Conservation (phyloP, 2,329 filamentous ascomycete species). For the Fonsecaea pugnacius region DNA sequence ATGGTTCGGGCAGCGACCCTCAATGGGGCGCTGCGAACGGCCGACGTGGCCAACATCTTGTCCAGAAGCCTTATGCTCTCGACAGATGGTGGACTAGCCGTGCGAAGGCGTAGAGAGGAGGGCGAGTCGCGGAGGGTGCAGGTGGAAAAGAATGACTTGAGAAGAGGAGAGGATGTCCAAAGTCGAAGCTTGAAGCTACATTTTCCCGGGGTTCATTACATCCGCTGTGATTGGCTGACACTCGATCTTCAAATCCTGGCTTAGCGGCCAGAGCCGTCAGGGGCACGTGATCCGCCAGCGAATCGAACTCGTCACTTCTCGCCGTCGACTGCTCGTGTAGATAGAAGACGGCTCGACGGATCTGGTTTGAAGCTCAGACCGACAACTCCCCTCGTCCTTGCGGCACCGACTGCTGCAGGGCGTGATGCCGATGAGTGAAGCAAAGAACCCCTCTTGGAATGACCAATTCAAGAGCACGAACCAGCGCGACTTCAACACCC, state of each 20-base stretch:
- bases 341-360: not conserved
- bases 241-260: constrained; percentile 8
- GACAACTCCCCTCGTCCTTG: constrained; percentile 9
- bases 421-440: constrained; percentile 26
- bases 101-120: constrained; percentile 25
- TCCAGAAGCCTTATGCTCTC: constrained; percentile 29
- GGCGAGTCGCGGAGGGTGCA: constrained; percentile 14
- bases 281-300: not conserved
- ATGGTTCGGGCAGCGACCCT: constrained; percentile 77
- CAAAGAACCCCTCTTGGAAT: constrained; percentile 33
- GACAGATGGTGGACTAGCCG: constrained; percentile 31
- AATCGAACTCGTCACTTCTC: not conserved
- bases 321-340: not conserved
- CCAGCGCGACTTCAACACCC: constrained; percentile 48
- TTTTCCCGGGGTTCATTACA: constrained; percentile 25
- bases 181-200: constrained; percentile 32
- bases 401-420: not conserved
- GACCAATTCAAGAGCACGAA: constrained; percentile 37
- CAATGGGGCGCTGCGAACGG: constrained; percentile 84
- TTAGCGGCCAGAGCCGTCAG: not conserved
- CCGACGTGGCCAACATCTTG: constrained; percentile 92
- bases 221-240: constrained; percentile 21
- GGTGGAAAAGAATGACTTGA: constrained; percentile 27
- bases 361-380: not conserved
- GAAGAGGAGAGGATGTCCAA: constrained; percentile 25